phyloP scores from a whole-genome alignment of 805 yeast genomes.

The Limtongia smithiae region DNA sequence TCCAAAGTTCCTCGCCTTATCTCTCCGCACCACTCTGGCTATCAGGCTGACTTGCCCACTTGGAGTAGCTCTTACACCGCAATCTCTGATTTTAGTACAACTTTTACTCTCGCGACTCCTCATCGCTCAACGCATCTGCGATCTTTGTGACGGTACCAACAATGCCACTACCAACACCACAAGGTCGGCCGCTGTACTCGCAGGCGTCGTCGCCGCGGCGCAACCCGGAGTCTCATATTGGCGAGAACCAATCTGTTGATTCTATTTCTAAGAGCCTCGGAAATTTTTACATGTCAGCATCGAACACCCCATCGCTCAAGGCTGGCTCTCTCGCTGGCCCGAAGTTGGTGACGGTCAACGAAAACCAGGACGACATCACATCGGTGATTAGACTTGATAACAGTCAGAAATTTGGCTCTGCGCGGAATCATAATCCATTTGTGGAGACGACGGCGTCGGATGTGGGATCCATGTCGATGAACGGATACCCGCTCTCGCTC shows the following conservation, averaged over 20 bases:
- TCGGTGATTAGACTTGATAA: conserved; percentile 18
- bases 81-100: no score
- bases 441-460: not conserved
- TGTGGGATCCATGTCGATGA: not conserved
- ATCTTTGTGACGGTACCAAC: no score
- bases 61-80: no score
- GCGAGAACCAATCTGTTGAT: conserved; percentile 18
- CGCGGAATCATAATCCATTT: no score
- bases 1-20: no score
- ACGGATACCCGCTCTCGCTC: not conserved
- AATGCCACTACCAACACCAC: conserved; percentile 5
- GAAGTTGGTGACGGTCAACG: conserved; percentile 16
- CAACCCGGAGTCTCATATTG: not conserved
- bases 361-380: conserved; percentile 23
- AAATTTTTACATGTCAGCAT: conserved; percentile 6
- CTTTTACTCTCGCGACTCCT: no score
- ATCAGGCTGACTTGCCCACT: no score
- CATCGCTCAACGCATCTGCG: no score
- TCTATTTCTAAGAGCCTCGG: conserved; percentile 13
- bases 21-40: no score
- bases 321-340: not conserved
- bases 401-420: not conserved
- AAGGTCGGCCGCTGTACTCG: not conserved
- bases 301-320: not conserved
- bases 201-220: not conserved